phyloP scores from a whole-genome alignment of 768 basidiomycete genomes.

The Boletus barrowsii region DNA sequence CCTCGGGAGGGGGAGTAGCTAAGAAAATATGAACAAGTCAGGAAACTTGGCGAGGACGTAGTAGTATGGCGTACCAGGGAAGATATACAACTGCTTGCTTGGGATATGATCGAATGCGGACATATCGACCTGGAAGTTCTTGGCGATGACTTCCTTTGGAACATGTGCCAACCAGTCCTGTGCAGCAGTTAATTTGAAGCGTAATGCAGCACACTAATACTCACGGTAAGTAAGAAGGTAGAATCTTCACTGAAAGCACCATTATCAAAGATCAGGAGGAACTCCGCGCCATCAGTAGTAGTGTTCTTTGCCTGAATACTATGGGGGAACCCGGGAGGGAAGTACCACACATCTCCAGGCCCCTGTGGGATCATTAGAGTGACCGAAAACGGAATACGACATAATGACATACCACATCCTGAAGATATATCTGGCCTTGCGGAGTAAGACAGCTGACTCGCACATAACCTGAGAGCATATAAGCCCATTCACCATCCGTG shows the following conservation, averaged over 20 bases:
- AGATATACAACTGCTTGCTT: slow-evolving; percentile 52
- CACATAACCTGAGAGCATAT: slow-evolving; percentile 47
- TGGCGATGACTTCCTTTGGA: slow-evolving; percentile 55
- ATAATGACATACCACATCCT: slow-evolving; percentile 44
- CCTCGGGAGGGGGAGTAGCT: slow-evolving; percentile 43
- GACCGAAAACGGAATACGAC: slow-evolving; percentile 3
- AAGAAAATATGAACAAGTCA: background rate
- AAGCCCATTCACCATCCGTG: slow-evolving; percentile 47
- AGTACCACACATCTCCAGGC: slow-evolving; percentile 55
- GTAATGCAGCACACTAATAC: background rate
- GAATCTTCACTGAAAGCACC: slow-evolving; percentile 53
- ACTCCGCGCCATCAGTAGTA: slow-evolving; percentile 47
- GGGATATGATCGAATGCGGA: slow-evolving; percentile 56
- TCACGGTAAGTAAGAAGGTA: slow-evolving; percentile 45
- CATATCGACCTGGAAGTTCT: slow-evolving; percentile 54
- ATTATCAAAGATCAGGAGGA: slow-evolving; percentile 45
- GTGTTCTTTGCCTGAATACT: slow-evolving; percentile 51
- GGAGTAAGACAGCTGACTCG: slow-evolving; percentile 51
- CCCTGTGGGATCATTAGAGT: slow-evolving; percentile 21
- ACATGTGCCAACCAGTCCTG: slow-evolving; percentile 70
- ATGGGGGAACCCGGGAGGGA: slow-evolving; percentile 56
- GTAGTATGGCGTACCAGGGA: slow-evolving; percentile 34
- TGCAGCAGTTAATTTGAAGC: background rate
- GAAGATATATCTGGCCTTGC: slow-evolving; percentile 50
- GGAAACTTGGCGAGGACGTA: background rate